Evolutionary conservation across 768 basidiomycete genomes (phyloP), one percentile per base, ranked within the genome.

Genomic region (Calocera cornea): DNA sequence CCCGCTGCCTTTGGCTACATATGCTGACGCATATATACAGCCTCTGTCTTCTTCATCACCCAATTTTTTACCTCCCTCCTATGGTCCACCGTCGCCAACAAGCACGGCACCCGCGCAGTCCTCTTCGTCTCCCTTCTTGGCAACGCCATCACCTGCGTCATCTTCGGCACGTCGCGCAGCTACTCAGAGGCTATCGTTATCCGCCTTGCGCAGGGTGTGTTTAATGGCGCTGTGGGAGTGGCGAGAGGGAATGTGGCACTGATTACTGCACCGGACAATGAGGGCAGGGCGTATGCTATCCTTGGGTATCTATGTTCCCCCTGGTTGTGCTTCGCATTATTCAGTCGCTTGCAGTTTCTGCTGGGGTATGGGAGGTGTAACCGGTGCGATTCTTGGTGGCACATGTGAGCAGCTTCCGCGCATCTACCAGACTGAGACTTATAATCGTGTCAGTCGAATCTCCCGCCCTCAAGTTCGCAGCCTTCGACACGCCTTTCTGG

Each of bases 321-420:
- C 41, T 36, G 34, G 54, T 49, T 63, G 36, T 31, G 65, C 22
- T 33, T 47, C 47, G 69, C 24, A 50, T 41, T 63, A 1, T 29
- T 63, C 40, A 44, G 34, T 14, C 40, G 10, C 68, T 64, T 67
- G 34, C 67, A 92, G 89, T 12, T 97, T 95, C 76, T 91, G 87
- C 71, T 97, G 95, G 97, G 95, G 94, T 69, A 84, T 98, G 70
- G 97, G 95, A 69, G 97, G 95, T 83, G 91, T 94, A 14, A 84
- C 87, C 54, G 92, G 92, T 49, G 89, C 89, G 54, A 88, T 94
- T 65, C 82, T 95, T 34, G 93, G 91, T 69, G 90, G 90, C 72
- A 79, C 86, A 71, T 87, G 91, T 92, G 70, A 76, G 90, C 80
- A 24, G 8, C 67, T 34, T 66, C 44, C 1, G 50, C 38, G 34